Evolutionary conservation across 2,329 filamentous ascomycete species (phyloP).

Genomic region (Nigrograna mackinnonii): DNA sequence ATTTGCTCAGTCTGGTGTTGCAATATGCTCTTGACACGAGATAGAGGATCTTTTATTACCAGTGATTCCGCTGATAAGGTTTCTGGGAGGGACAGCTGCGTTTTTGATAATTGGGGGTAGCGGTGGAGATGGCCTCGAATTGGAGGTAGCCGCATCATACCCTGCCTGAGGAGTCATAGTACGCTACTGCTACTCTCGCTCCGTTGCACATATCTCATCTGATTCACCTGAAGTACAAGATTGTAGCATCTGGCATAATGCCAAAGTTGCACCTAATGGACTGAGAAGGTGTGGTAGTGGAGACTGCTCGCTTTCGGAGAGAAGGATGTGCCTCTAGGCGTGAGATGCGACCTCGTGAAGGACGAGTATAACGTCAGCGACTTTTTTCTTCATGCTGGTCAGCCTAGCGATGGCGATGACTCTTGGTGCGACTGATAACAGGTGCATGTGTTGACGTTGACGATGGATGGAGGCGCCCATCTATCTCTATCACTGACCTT

Average conservation of each 20-base stretch:
- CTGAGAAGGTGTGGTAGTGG: background rate
- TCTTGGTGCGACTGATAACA: too few relatives aligned
- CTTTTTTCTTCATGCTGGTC: too few relatives aligned
- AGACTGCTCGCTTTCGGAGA: background rate
- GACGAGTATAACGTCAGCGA: too few relatives aligned
- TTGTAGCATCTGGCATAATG: background rate
- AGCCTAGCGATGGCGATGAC: too few relatives aligned
- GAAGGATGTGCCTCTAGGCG: background rate
- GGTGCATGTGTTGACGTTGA: too few relatives aligned
- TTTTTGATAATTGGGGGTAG: conserved; percentile 18
- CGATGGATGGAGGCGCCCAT: too few relatives aligned
- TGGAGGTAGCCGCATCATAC: background rate
- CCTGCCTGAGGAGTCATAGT: background rate
- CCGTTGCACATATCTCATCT: background rate
- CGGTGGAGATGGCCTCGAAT: conserved; percentile 17
- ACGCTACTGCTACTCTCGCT: background rate
- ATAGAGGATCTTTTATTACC: conserved; percentile 27
- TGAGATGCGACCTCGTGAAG: background rate
- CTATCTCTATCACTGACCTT: too few relatives aligned
- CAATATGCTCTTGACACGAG: conserved; percentile 28
- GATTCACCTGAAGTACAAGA: background rate
- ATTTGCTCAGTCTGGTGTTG: conserved; percentile 21
- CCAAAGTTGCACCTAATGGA: background rate
- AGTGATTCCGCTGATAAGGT: conserved; percentile 20
- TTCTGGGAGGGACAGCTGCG: conserved; percentile 20